These are phyloP conservation scores for Barnettozyma sucrosica DNA, from an alignment of 805 yeast species.

Conservation along the genomic window DNA sequence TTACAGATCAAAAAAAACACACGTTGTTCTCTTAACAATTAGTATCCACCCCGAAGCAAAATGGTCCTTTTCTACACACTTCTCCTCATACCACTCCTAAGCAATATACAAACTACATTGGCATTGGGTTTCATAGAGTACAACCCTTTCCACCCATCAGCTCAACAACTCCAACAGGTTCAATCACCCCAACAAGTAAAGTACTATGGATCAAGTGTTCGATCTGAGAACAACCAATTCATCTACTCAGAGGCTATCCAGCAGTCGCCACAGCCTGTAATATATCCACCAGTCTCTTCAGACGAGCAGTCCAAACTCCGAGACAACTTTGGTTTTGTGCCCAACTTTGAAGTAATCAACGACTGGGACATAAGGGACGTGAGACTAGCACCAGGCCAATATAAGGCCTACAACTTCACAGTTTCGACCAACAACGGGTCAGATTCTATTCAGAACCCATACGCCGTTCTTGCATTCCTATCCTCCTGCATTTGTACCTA, in stretches of 20 bases:
- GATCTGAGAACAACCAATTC: not conserved
- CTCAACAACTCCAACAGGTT: not conserved
- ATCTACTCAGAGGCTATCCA: constrained; percentile 5
- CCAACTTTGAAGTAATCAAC: constrained; percentile 9
- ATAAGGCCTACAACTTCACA: constrained; percentile 15
- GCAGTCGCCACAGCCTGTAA: not conserved
- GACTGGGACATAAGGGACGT: constrained; percentile 16
- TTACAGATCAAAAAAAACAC: too few species aligned
- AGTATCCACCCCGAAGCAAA: not conserved
- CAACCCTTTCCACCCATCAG: not conserved
- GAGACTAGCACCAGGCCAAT: constrained; percentile 14
- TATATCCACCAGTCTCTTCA: not conserved
- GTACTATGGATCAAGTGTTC: not conserved
- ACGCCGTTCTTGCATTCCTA: constrained; percentile 5
- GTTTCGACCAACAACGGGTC: constrained; percentile 1
- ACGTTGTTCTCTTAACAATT: too few species aligned
- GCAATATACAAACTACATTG: not conserved
- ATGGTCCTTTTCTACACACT: not conserved
- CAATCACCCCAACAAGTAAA: not conserved
- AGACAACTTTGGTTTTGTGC: constrained; percentile 7
- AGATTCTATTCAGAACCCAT: not conserved
- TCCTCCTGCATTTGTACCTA: constrained; percentile 12
- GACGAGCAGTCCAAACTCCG: not conserved
- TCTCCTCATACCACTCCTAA: not conserved
- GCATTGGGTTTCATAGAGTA: not conserved